These are phyloP conservation scores for Calonectria pauciramosa DNA, from an alignment of 2,329 filamentous ascomycete genomes.

Conservation along the genomic window DNA sequence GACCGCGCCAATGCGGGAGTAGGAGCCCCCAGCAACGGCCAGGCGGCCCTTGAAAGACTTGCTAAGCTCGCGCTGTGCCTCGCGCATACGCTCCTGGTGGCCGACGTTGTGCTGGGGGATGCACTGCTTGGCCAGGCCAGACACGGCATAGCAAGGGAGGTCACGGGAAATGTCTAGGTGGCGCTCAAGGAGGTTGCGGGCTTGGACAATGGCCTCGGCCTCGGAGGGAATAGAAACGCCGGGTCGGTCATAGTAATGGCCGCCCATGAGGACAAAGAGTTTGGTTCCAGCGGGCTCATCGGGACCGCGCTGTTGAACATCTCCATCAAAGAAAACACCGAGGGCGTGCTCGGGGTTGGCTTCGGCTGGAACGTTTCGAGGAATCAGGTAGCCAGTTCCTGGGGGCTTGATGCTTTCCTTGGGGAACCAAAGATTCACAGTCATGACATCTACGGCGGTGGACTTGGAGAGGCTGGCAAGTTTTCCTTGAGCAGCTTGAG, in stretches of 20 bases:
- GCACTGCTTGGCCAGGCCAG: conserved; percentile 74
- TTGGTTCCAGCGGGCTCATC: conserved; percentile 79
- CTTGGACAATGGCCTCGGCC: conserved; percentile 77
- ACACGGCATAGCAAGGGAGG: conserved; percentile 71
- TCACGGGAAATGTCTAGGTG: conserved; percentile 79
- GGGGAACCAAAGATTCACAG: conserved; percentile 90
- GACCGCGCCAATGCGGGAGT: conserved; percentile 65
- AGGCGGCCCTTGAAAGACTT: conserved; percentile 72
- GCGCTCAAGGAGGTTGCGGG: conserved; percentile 76
- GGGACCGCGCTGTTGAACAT: conserved; percentile 64
- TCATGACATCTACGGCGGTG: conserved; percentile 85
- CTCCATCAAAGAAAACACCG: conserved; percentile 92
- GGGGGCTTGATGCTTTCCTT: conserved; percentile 72
- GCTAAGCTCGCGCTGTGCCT: conserved; percentile 68
- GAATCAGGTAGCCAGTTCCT: conserved; percentile 95
- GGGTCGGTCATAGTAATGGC: conserved; percentile 82
- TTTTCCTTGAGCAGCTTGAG: conserved; percentile 50
- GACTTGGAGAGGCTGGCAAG: conserved; percentile 67
- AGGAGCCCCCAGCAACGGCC: conserved; percentile 72
- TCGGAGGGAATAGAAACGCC: conserved; percentile 65
- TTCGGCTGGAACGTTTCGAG: conserved; percentile 76
- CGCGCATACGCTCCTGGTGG: conserved; percentile 74
- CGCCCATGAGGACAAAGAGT: conserved; percentile 93
- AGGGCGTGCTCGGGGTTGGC: conserved; percentile 87
- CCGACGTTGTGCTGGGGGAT: conserved; percentile 93